Evolutionary conservation across 2,329 filamentous ascomycete genomes (phyloP).

Genomic region (Magnaporthiopsis rhizophila): DNA sequence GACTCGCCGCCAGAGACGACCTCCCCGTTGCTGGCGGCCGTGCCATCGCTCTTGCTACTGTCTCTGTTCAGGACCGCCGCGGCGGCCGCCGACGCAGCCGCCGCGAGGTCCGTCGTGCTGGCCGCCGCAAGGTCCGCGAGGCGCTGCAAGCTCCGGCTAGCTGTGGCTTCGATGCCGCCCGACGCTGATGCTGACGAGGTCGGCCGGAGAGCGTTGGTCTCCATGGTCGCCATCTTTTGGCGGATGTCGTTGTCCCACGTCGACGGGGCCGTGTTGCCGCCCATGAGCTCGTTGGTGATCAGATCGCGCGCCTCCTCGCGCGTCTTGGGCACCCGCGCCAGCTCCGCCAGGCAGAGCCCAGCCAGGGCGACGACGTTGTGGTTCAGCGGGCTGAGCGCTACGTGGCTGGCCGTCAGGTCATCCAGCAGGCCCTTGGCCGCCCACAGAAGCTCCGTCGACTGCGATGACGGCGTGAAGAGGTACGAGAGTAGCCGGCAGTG

Average conservation of each 20-base stretch:
- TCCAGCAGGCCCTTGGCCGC: constrained; percentile 50
- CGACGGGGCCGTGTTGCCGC: constrained; percentile 38
- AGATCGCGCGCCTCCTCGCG: constrained; percentile 48
- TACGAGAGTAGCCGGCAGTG: constrained; percentile 59
- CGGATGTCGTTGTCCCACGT: constrained; percentile 52
- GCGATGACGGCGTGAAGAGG: constrained; percentile 47
- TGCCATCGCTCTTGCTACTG: constrained; percentile 1
- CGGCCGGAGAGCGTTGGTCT: constrained; percentile 11
- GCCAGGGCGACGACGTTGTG: constrained; percentile 58
- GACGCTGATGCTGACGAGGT: constrained; percentile 10
- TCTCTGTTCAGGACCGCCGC: constrained; percentile 14
- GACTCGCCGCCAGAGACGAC: constrained; percentile 12
- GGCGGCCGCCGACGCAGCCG: constrained; percentile 5
- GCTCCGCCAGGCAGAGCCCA: constrained; percentile 28
- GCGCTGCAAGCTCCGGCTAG: constrained; percentile 48
- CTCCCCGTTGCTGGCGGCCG: constrained; percentile 10
- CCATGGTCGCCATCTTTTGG: constrained; percentile 39
- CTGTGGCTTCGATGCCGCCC: constrained; percentile 26
- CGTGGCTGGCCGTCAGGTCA: constrained; percentile 44
- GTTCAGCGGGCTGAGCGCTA: constrained; percentile 48
- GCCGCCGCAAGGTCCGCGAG: constrained; percentile 34
- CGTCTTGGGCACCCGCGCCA: constrained; percentile 15
- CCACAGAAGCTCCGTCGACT: constrained; percentile 50
- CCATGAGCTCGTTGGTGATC: constrained; percentile 47
- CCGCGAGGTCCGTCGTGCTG: constrained; percentile 20